Base-by-base conservation (phyloP, 495 filamentous ascomycete genomes). In the Podospora sp. region DNA sequence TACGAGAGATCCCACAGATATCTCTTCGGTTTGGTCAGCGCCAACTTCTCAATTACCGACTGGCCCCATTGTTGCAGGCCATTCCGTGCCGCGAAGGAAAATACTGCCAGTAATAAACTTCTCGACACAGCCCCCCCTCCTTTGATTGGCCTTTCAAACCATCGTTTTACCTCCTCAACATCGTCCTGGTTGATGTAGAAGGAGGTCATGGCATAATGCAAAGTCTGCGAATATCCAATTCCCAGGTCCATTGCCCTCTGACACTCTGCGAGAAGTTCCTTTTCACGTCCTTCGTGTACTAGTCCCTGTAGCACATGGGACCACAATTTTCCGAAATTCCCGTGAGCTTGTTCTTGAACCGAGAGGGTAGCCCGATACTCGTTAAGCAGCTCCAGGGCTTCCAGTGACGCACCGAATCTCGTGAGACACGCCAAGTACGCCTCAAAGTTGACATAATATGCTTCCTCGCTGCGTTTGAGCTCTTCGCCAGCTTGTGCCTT, bases 1-100 rank as follows among this genome's bases (percentile, higher is more conserved):
- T 97, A 83, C 7, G 89, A 78, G 33, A 89, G 82, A 69, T 93
- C 88, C 85, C 90, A 90, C n/a, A 72, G 76, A 25, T 83, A 77
- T 46, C 90, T 85, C 27, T 66, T 36, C 22, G 82, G 83, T 20
- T 68, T 79, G 20, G 67, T 75, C 53, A 82, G 78, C 26, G 88
- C 72, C 20, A 93, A 72, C 5, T 85, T 78, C 35, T 87, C 79
- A 46, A 92, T 87, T 22, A 96, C 78, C 20, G 81, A 69, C 57
- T 84, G 80, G 1, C 88, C 89, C 86, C 89, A 94, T 1, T 86
- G 79, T 9, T 82, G 67, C 49, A 92, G 84, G 14, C 84, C 75
- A 57, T 86, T 87, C 20, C 85, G 75, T 52, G 78, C 51, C 8
- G 80, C 76, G 61, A 81, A 83, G 21, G 40, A 76, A 18, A 93